Conservation (phyloP, 345 rosid genomes). For the Angophora floribunda region DNA sequence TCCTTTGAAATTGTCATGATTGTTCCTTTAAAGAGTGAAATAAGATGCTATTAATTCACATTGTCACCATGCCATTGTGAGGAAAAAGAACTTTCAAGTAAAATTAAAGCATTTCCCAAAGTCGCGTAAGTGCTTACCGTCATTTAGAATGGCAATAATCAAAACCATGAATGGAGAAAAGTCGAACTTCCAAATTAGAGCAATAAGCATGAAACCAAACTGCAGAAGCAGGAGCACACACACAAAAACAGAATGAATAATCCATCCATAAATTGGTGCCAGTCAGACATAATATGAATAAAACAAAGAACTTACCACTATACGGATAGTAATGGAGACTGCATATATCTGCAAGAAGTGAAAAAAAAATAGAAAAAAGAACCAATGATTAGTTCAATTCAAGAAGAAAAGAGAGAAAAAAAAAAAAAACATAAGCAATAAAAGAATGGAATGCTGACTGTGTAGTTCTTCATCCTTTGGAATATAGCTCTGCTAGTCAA, state of each 20-base stretch:
- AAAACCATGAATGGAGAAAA: constrained; percentile 96
- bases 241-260: background rate
- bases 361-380: background rate
- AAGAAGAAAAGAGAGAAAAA: background rate
- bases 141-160: constrained; percentile 88
- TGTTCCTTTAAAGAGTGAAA: constrained; percentile 35
- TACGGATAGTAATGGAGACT: constrained; percentile 94
- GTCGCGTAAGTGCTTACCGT: constrained; percentile 38
- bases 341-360: constrained; percentile 58
- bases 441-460: constrained; percentile 23
- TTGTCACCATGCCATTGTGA: background rate
- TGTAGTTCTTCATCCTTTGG: constrained; percentile 96
- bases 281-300: background rate
- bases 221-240: constrained; percentile 8
- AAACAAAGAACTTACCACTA: constrained; percentile 41
- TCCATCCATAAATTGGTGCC: background rate
- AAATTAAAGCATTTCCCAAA: background rate
- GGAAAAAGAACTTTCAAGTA: background rate
- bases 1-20: constrained; percentile 96
- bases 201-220: constrained; percentile 87
- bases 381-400: background rate
- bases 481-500: constrained; percentile 83
- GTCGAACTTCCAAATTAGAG: constrained; percentile 79
- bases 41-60: background rate
- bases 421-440: background rate